These are phyloP conservation scores for Lepiota subincarnata DNA, from an alignment of 768 basidiomycete genomes.

Conservation along the genomic window DNA sequence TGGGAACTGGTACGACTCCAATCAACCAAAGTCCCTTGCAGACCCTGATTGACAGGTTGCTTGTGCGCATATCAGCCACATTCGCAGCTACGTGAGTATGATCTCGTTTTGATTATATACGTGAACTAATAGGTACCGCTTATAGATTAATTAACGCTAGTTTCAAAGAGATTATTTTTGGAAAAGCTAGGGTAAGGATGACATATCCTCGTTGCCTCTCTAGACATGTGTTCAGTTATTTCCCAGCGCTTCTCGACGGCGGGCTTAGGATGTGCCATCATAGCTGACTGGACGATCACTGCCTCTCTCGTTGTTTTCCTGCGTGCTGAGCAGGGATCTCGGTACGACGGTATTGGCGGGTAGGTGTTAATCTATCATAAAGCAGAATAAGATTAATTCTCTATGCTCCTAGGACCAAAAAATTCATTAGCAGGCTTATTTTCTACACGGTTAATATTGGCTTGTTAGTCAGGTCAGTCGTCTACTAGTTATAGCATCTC, in stretches of 20 bases:
- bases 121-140: too few species aligned
- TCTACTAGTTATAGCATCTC: too few species aligned
- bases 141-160: too few species aligned
- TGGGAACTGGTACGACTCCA: background rate
- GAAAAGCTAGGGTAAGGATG: too few species aligned
- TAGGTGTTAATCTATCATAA: background rate
- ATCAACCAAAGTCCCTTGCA: too few species aligned
- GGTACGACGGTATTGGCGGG: background rate
- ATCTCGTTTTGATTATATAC: too few species aligned
- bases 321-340: background rate
- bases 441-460: constrained; percentile 1
- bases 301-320: background rate
- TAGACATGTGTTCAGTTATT: background rate
- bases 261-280: background rate
- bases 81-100: too few species aligned
- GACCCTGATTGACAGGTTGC: background rate
- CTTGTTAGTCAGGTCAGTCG: background rate
- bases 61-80: too few species aligned
- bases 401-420: background rate
- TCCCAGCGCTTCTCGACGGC: background rate
- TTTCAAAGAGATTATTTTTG: too few species aligned
- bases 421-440: background rate
- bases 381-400: background rate
- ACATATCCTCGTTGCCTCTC: background rate
- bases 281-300: constrained; percentile 1